Evolutionary conservation across 83 land plant genomes (phyloP), one percentile per base, ranked within the genome.

Genomic region (Picea abies): DNA sequence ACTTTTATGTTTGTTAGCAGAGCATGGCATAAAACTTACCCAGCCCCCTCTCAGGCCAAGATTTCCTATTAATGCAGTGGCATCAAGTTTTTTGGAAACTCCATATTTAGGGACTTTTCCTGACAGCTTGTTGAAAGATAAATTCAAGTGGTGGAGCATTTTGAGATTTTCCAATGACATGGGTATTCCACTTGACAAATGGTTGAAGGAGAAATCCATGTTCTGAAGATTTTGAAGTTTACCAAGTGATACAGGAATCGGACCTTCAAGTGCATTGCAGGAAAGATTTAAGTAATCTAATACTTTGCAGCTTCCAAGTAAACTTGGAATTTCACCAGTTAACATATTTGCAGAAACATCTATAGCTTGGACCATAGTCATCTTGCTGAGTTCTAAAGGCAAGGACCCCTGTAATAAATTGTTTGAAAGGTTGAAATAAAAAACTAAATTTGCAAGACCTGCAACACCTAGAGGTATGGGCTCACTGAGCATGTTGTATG

Each of bases 91-190:
- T 52, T 7, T 69, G 81, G 87, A 90, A 19, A 66, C 78, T 3
- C 89, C 91, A 60, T 35, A 32, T 0, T 20, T 78, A 1, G 91
- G 91, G 22, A 91, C 78, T 64, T 83, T 65, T 8, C 93, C 93
- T 25, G 83, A 79, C 35, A 91, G 60, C 35, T 78, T 14, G 66
- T 93, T 93, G 79, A 76, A 76, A 14, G 89, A 86, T 9, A 93
- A 79, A 69, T 87, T 80, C 12, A 90, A 58, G 39, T 22, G 5
- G 26, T 1, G 17, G 17, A 86, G 62, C 16, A 4, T 32, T 8
- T 26, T 14, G 14, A 86, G 44, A 1, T 64, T 72, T 23, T 5
- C 81, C 0, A 88, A 4, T 6, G 37, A 83, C 17, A 0, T 26
- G 1, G 90, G 90, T 20, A 88, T 88, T 32, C 6, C 2, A 7